Evolutionary conservation across 345 rosid genomes (phyloP), one percentile per base, ranked within the genome.

Genomic region (Laguncularia racemosa): DNA sequence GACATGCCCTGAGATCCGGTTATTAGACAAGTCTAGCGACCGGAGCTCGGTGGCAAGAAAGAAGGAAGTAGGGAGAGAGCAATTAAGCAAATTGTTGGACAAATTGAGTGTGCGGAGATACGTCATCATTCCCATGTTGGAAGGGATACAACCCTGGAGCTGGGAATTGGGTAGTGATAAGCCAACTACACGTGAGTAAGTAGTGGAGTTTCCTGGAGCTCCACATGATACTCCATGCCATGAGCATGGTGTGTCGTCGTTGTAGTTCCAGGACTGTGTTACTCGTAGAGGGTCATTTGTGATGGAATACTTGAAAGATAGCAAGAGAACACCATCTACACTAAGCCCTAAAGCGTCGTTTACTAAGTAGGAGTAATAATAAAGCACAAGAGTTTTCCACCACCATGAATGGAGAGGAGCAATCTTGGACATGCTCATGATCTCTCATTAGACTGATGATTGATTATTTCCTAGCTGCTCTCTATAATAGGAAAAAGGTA

Each of bases 181-280:
- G 16, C 60, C 75, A 12, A 76, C 80, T 51, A 93, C 99, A 14
- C 81, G 78, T 65, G 66, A 65, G 59, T 50, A 46, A 9, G 59
- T 20, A n/a, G 62, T 51, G 40, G 52, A 14, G 46, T 46, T 49
- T 15, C 72, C 66, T 9, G 70, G 64, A 48, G 51, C 53, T 20
- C 64, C 67, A 59, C 98, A 92, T 47, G 73, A 60, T 57, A 93
- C 91, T 14, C 99, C 96, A 51, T 54, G 60, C 99, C 99, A 93
- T 1, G 77, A 79, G 67, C 97, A 89, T 10, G 99, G 99, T 62
- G 78, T 79, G 55, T 70, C 70, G 65, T 82, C 88, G 20, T 52
- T 13, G 76, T 43, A 55, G 58, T 69, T 82, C 99, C 99, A 93
- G 80, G 44, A 70, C 16, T 70, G 52, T 44, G 89, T 73, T 47